Conservation (phyloP, 148 eudicot genomes). For the Vaccinium macrocarpon region DNA sequence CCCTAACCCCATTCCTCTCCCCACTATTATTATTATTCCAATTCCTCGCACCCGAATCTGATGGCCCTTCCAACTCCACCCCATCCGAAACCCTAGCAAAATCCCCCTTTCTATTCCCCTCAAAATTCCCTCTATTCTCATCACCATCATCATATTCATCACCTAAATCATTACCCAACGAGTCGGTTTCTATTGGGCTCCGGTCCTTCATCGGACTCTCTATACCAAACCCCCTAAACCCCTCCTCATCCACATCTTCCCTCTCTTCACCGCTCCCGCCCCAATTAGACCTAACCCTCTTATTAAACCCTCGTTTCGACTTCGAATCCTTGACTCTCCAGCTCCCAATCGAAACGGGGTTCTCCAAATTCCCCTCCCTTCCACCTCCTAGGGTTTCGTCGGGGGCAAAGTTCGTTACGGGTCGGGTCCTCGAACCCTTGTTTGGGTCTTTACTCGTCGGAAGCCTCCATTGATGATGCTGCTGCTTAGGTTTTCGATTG, state of each 20-base stretch:
- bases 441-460: neutral
- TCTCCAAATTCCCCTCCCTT: conserved; percentile 15
- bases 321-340: conserved; percentile 18
- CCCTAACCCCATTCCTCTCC: conserved; percentile 51
- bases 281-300: conserved; percentile 20
- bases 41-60: conserved; percentile 25
- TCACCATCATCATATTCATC: neutral
- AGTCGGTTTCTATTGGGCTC: conserved; percentile 34
- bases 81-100: conserved; percentile 33
- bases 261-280: conserved; percentile 18
- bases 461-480: conserved; percentile 14
- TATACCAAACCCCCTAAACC: conserved; percentile 35
- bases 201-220: conserved; percentile 41
- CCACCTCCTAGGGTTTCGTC: conserved; percentile 13
- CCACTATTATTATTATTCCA: conserved; percentile 20
- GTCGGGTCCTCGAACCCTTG: conserved; percentile 14
- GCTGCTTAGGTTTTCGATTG: conserved; percentile 26
- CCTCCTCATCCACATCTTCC: conserved; percentile 29
- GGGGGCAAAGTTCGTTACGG: neutral
- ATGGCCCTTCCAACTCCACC: conserved; percentile 37
- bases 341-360: conserved; percentile 9
- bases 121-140: conserved; percentile 20
- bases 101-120: conserved; percentile 30
- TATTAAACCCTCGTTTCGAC: conserved; percentile 14
- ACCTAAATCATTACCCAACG: conserved; percentile 24